A percentile compares a stretch with the other conserved stretches of the same genome.
phyloP scores from a whole-genome alignment of 306 rosid species.

The Acacia confusa region DNA sequence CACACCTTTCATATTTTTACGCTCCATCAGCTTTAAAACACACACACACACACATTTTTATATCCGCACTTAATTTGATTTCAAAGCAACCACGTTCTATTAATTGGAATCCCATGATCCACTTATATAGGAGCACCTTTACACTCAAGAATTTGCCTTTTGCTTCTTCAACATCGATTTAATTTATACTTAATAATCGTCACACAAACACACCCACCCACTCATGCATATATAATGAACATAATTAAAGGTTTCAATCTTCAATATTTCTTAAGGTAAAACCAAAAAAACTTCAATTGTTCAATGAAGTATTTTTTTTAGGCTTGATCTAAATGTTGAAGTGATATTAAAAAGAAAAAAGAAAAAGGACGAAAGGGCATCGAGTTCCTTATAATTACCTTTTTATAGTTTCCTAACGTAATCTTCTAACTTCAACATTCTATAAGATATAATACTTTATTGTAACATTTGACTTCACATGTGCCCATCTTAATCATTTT shows the following conservation, averaged over 20 bases:
- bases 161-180: background rate
- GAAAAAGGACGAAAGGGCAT: background rate
- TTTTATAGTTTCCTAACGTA: background rate
- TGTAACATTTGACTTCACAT: background rate
- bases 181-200: background rate
- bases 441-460: background rate
- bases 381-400: background rate
- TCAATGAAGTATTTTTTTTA: background rate
- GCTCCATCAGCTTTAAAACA: too few species aligned
- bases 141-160: background rate
- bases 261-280: background rate
- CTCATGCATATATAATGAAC: background rate
- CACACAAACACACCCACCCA: background rate
- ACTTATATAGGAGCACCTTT: background rate
- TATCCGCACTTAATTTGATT: slow-evolving; percentile 11
- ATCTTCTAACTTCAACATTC: background rate
- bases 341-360: background rate
- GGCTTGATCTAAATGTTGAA: background rate
- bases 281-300: background rate
- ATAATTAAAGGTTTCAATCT: background rate
- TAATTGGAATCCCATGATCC: background rate
- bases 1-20: background rate
- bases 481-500: background rate
- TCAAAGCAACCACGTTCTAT: slow-evolving; percentile 41
- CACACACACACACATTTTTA: too few species aligned